Evolutionary conservation across 129 eudicot genomes (phyloP), one percentile per base, ranked within the genome.

Genomic region (Tanacetum coccineum): DNA sequence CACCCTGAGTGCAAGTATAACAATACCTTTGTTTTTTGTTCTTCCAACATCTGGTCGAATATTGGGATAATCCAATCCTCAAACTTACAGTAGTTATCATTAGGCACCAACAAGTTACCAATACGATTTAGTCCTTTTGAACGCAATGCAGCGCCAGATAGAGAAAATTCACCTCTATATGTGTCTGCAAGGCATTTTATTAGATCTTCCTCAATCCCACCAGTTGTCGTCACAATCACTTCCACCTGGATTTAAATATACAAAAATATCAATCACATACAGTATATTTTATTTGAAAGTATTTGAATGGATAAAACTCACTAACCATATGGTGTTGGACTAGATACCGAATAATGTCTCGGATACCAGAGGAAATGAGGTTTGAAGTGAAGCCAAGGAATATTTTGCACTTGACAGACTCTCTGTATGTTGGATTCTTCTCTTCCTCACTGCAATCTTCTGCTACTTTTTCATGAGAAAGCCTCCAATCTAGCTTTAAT

Each of bases 1-100:
- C 30, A 30, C 22, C 22, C 28, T 59, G 3, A 59, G 45, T 17
- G 40, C 40, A 30, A 25, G 22, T 55, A 15, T 13, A 64, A 21
- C 18, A 70, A 63, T 80, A 88, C 98, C 98, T 88, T 19, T 18
- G 67, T 57, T 19, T n/a, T 77, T 69, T 93, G 98, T 81, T 93
- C 98, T 63, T 88, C 92, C 72, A 88, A 66, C 96, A 93, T 93
- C 62, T 86, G 90, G 75, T 93, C 98, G 59, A 93, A 82, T 64
- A 93, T 93, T 18, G 96, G 95, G 52, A 84, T 86, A 68, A 88
- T 84, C 96, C 98, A 93, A 77, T 93, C 95, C 87, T 93, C 98
- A 81, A 93, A 93, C 49, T 94, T 89, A 79, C 99, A 87, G 70
- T 89, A 89, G 82, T 94, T 94, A 68, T 82, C 90, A 87, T 89